Conservation (phyloP, 108 stramenopile genomes). For the Bacterosira constricta region DNA sequence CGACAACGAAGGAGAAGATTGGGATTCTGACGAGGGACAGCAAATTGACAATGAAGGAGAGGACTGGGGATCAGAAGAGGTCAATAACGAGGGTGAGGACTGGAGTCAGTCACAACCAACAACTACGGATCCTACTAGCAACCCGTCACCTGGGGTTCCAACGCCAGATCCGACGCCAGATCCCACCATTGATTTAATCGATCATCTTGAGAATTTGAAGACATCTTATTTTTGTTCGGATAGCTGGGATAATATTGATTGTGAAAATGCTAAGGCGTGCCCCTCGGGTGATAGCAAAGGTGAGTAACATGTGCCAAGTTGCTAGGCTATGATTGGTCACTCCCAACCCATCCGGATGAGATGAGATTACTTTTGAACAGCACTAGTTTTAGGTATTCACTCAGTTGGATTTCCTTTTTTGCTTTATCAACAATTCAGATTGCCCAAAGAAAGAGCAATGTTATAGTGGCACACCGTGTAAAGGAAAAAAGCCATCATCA, state of each 20-base stretch:
- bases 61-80: conserved; percentile 28
- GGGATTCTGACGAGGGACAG: conserved; percentile 10
- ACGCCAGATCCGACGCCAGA: conserved; percentile 23
- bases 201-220: conserved; percentile 38
- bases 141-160: conserved; percentile 26
- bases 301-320: not conserved
- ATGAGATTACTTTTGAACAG: no score
- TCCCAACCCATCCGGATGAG: not conserved
- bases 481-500: conserved; percentile 1
- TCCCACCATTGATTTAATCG: conserved; percentile 45
- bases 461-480: conserved; percentile 41
- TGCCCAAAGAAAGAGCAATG: conserved; percentile 40
- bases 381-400: not conserved
- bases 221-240: conserved; percentile 19
- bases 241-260: conserved; percentile 46
- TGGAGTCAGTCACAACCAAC: conserved; percentile 16
- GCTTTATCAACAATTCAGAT: conserved; percentile 14
- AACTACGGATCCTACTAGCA: conserved; percentile 17
- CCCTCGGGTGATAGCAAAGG: conserved; percentile 38
- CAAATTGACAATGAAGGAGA: conserved; percentile 42
- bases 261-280: conserved; percentile 37
- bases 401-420: not conserved
- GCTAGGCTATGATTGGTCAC: not conserved
- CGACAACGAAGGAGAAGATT: conserved; percentile 26
- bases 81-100: conserved; percentile 43